Evolutionary conservation across 345 rosid species (phyloP).

Genomic region (Camelina neglecta): DNA sequence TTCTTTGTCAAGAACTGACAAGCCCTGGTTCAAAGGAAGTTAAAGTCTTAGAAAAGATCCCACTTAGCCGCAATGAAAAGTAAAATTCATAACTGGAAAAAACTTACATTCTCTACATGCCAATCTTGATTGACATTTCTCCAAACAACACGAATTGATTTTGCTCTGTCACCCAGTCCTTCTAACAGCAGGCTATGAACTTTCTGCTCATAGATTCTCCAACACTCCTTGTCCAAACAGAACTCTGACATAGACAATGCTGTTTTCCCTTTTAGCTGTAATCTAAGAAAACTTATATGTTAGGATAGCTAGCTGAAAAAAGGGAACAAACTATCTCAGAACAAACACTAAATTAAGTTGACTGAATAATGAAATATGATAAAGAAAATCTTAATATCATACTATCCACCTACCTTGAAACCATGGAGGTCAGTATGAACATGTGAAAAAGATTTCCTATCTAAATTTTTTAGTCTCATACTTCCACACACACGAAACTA

Average conservation of each 20-base stretch:
- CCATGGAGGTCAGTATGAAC: constrained; percentile 9
- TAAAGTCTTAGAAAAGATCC: constrained; percentile 21
- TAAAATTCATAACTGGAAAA: constrained; percentile 15
- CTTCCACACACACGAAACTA: not conserved
- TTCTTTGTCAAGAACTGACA: constrained; percentile 61
- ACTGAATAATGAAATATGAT: not conserved
- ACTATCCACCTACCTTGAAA: not conserved
- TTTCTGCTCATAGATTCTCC: constrained; percentile 85
- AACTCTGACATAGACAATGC: constrained; percentile 58
- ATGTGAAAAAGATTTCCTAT: not conserved
- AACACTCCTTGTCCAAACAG: constrained; percentile 90
- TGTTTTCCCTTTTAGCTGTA: constrained; percentile 62
- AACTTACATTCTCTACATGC: constrained; percentile 66
- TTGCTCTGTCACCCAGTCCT: constrained; percentile 82
- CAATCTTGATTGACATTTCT: constrained; percentile 63
- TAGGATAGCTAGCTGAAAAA: constrained; percentile 18
- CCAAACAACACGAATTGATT: constrained; percentile 77
- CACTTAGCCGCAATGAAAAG: not conserved
- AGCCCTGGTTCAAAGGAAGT: constrained; percentile 58
- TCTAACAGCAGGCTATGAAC: constrained; percentile 66
- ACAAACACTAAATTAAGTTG: not conserved
- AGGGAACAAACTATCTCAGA: not conserved
- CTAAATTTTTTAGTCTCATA: not conserved
- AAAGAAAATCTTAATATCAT: not conserved
- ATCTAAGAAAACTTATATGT: constrained; percentile 52